Conservation (phyloP, 2,329 filamentous ascomycete species). For the Orbilia javanica region DNA sequence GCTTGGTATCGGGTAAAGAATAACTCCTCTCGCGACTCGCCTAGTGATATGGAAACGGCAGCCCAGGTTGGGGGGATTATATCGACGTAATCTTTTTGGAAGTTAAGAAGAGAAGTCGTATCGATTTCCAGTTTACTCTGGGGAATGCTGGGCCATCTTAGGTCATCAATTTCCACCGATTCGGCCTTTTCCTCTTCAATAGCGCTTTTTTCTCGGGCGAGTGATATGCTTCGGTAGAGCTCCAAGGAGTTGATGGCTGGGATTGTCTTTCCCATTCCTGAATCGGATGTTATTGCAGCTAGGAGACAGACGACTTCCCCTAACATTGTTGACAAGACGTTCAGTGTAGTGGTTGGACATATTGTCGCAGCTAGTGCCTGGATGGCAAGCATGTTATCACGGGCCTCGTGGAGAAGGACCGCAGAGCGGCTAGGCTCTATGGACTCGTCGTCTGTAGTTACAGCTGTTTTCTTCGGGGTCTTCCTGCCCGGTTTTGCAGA, state of each 20-base stretch:
- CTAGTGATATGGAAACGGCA: conserved; percentile 85
- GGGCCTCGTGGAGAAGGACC: conserved; percentile 75
- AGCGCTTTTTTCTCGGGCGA: conserved; percentile 75
- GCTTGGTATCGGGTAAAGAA: conserved; percentile 87
- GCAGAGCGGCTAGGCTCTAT: conserved; percentile 61
- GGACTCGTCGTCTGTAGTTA: conserved; percentile 47
- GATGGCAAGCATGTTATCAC: conserved; percentile 75
- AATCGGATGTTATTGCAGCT: conserved; percentile 72
- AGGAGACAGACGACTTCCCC: conserved; percentile 76
- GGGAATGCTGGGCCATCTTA: conserved; percentile 61
- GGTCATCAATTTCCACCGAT: conserved; percentile 66
- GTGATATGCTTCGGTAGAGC: conserved; percentile 77
- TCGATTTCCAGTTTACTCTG: conserved; percentile 35
- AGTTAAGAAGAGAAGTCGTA: conserved; percentile 65
- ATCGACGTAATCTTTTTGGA: conserved; percentile 85
- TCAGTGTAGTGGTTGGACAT: conserved; percentile 72
- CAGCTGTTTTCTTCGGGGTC: conserved; percentile 58
- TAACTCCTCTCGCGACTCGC: conserved; percentile 84
- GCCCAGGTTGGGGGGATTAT: conserved; percentile 87
- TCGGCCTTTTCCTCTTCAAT: conserved; percentile 68
- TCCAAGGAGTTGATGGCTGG: conserved; percentile 74
- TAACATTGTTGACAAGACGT: conserved; percentile 74
- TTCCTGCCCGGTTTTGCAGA: conserved; percentile 62
- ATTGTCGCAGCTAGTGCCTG: conserved; percentile 70
- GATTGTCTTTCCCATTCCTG: conserved; percentile 67